Base-by-base conservation (phyloP, 352 stramenopile genomes). In the Globisporangium solare region DNA sequence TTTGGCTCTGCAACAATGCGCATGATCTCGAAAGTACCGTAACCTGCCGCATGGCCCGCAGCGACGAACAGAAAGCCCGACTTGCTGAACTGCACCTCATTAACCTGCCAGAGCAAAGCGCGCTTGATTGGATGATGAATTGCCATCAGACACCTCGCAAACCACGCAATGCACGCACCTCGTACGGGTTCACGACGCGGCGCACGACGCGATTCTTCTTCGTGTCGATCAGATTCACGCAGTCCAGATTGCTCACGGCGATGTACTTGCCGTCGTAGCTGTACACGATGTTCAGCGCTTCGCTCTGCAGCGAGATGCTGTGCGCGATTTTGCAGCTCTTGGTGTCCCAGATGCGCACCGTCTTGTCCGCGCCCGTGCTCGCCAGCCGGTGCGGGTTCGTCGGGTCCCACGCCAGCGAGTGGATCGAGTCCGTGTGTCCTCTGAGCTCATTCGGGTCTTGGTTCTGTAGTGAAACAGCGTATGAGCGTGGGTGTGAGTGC, bases 21-120 rank as follows among this genome's bases (percentile, higher is more conserved):
- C 73, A 91, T 89, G 65, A 94, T 89, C 62, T 94, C 84, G 49
- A 92, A 88, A 5, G 79, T 91, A 31, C 84, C 84, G 51, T 89
- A 83, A 0, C 84, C 84, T 1, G 82, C 63, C 11, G 84, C 73
- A 54, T 94, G 82, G 0, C 82, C 74, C 35, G 84, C 75, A 11
- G 84, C 84, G 39, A 92, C 84, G 47, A 91, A 94, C 20, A 94
- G 63, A 41, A 88, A 87, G 21, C 80, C 82, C 15, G 68, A 76
- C 56, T 83, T 81, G 70, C 66, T 92, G 67, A 92, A 94, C 60
- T 92, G 81, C 64, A 92, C 77, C 35, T 94, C 84, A 54, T 88
- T 87, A 8, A 85, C 67, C 66, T 72, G 47, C 4, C 32, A 47
- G 2, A 18, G 40, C 21, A 15, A 10, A n/a, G n/a, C n/a, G n/a